phyloP scores from a whole-genome alignment of 2,329 filamentous ascomycete species.

The Samsoniella hepiali region DNA sequence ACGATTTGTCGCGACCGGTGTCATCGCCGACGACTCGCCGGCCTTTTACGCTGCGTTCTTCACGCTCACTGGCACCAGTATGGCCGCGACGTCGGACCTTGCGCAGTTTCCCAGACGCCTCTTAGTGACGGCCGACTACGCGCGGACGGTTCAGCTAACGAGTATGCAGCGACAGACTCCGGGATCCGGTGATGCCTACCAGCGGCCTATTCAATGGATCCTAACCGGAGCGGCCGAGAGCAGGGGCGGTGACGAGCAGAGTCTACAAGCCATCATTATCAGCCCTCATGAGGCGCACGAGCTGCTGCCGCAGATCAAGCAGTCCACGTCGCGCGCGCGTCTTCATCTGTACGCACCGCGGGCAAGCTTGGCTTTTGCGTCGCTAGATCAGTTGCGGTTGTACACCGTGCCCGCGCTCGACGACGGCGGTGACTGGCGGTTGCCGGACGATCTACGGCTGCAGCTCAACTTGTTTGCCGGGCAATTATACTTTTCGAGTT shows the following conservation, averaged over 20 bases:
- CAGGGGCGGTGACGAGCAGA: too few species aligned
- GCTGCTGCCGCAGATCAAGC: constrained; percentile 39
- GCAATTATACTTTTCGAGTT: constrained; percentile 58
- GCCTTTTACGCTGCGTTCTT: background rate
- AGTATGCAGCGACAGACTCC: background rate
- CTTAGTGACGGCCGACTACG: background rate
- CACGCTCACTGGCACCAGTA: background rate
- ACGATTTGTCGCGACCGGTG: background rate
- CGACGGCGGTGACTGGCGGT: background rate
- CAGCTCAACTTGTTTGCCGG: constrained; percentile 64
- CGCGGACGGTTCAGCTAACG: background rate
- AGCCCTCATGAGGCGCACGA: constrained; percentile 58
- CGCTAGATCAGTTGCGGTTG: background rate
- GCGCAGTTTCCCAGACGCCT: background rate
- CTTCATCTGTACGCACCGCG: constrained; percentile 46
- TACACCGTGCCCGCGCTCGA: background rate
- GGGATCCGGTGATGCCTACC: background rate
- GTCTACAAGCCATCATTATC: constrained; percentile 42
- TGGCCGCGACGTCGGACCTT: background rate
- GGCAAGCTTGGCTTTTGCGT: background rate
- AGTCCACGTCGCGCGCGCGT: constrained; percentile 28
- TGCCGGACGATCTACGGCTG: background rate
- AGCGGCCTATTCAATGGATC: background rate
- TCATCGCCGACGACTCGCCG: background rate
- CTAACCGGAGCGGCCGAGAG: background rate